Evolutionary conservation across 2,329 filamentous ascomycete species (phyloP).

Genomic region (Diaporthe humulicola): DNA sequence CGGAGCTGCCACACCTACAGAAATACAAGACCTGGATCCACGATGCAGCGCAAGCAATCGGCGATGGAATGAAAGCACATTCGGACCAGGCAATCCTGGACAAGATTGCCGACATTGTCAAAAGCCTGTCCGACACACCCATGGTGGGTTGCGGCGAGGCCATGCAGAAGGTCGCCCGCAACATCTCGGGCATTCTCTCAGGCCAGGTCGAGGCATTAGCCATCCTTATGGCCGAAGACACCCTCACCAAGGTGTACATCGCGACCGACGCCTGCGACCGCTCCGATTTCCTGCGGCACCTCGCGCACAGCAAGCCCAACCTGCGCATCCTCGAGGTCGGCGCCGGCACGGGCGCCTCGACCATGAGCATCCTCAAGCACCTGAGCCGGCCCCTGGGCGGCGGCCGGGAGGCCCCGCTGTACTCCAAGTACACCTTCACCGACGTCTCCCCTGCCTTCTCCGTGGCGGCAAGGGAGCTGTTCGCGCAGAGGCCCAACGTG

Average conservation of each 20-base stretch:
- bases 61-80: background rate
- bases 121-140: background rate
- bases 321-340: constrained; percentile 55
- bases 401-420: background rate
- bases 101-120: background rate
- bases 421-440: constrained; percentile 11
- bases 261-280: background rate
- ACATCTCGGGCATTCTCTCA: background rate
- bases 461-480: constrained; percentile 44
- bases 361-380: constrained; percentile 49
- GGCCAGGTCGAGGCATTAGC: background rate
- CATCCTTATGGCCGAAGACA: background rate
- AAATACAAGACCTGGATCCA: background rate
- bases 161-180: background rate
- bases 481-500: constrained; percentile 43
- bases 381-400: background rate
- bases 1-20: background rate
- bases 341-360: constrained; percentile 57
- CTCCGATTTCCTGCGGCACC: background rate
- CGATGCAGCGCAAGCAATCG: background rate
- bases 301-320: background rate
- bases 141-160: background rate
- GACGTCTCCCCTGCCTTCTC: background rate
- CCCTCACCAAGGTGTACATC: background rate
- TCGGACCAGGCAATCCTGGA: background rate